Evolutionary conservation across 2,329 filamentous ascomycete genomes (phyloP).

Genomic region (Bipolaris sorokiniana): DNA sequence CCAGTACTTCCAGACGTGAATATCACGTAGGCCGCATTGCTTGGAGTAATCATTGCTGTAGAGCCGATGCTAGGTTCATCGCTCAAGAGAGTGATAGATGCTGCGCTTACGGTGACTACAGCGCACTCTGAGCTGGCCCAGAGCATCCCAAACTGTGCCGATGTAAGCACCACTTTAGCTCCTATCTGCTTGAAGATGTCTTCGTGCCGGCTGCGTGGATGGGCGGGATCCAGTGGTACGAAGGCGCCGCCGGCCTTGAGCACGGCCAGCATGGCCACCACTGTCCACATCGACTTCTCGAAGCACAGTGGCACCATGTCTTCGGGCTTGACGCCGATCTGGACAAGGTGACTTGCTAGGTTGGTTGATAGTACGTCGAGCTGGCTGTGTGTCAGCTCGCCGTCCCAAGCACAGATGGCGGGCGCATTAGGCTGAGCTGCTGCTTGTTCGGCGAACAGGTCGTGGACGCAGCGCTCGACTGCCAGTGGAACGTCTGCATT

Average conservation of each 20-base stretch:
- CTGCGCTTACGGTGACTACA: not conserved
- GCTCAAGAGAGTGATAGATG: too few species aligned
- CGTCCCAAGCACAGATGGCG: slow-evolving; percentile 28
- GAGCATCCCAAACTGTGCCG: not conserved
- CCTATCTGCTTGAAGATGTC: slow-evolving; percentile 31
- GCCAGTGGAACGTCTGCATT: not conserved
- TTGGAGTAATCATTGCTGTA: not conserved
- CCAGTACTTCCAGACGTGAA: slow-evolving; percentile 55
- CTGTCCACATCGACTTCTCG: slow-evolving; percentile 26
- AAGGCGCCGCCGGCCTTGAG: slow-evolving; percentile 53
- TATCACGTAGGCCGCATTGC: slow-evolving; percentile 56
- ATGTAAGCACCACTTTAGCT: not conserved
- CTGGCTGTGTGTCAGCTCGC: slow-evolving; percentile 2
- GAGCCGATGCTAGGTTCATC: not conserved
- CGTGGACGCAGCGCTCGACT: slow-evolving; percentile 18
- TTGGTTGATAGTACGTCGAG: not conserved
- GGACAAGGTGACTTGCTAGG: slow-evolving; percentile 15
- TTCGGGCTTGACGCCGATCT: slow-evolving; percentile 16
- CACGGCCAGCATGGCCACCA: slow-evolving; percentile 49
- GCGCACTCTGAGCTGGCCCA: not conserved
- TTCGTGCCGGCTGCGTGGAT: slow-evolving; percentile 38
- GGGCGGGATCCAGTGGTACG: slow-evolving; percentile 23
- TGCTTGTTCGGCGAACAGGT: slow-evolving; percentile 16
- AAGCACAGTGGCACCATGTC: slow-evolving; percentile 13
- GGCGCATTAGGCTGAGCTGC: slow-evolving; percentile 13